Evolutionary conservation across 2,329 filamentous ascomycete genomes (phyloP).

Genomic region (Macrophomina pseudophaseolina): DNA sequence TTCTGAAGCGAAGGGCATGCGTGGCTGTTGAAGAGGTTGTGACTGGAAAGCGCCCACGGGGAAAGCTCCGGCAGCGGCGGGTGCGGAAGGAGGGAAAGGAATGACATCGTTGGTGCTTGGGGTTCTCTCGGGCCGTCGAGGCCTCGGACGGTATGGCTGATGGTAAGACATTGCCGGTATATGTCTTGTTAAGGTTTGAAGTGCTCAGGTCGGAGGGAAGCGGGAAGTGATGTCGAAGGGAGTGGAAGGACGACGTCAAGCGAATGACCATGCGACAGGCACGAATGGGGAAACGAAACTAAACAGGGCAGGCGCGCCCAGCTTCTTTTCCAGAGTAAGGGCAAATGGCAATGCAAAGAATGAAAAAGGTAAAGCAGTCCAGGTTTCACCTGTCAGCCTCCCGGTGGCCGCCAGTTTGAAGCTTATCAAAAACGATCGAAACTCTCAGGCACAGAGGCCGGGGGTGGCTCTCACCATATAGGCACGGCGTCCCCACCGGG

Average conservation of each 20-base stretch:
- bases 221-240: neutral
- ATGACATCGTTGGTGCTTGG: constrained; percentile 19
- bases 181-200: neutral
- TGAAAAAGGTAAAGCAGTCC: neutral
- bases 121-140: constrained; percentile 18
- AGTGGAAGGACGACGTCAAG: neutral
- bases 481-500: neutral
- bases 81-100: constrained; percentile 7
- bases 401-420: neutral
- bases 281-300: neutral
- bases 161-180: constrained; percentile 10
- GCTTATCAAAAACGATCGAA: constrained; percentile 5
- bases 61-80: neutral
- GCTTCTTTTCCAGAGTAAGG: neutral
- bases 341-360: neutral
- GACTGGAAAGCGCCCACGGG: neutral
- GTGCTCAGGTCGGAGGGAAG: neutral
- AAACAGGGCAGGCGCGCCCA: neutral
- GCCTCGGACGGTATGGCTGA: neutral
- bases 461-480: neutral
- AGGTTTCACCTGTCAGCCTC: constrained; percentile 2
- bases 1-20: constrained; percentile 8
- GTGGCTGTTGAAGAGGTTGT: neutral
- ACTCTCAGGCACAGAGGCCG: neutral
- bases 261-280: neutral